Evolutionary conservation across 2,329 filamentous ascomycete genomes (phyloP), one percentile per base, ranked within the genome.

Genomic region (Aspergillus tanneri): DNA sequence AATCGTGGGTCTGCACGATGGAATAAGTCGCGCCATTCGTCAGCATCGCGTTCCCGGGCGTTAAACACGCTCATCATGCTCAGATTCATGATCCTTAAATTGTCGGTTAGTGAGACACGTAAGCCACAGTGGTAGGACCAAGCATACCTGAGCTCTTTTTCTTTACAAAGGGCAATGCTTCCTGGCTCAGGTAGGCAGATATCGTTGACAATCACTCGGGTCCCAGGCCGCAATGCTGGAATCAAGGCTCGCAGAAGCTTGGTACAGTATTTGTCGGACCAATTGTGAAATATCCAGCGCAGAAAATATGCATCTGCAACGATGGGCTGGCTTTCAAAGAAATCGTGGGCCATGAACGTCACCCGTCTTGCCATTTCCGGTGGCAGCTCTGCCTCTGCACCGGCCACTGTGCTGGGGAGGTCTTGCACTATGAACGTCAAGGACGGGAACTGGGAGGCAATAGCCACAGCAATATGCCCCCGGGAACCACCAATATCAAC

Each of bases 231-330:
- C 12, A 48, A 22, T 2, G 46, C 38, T 4, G 46, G 46, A 3
- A 24, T 14, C 18, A 48, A n/a, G 5, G 39, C 39, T 6, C n/a
- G 22, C 9, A 48, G 23, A 9, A 48, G 43, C 4, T 43, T 18
- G 16, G 18, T 22, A n/a, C 16, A 22, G 21, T 48, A 25, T 5
- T 42, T 30, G 22, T 43, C 46, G 9, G 46, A 35, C 46, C 46
- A 48, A 11, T 48, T 37, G n/a, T 48, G 46, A 4, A 48, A 28
- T n/a, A 48, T 32, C 7, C 21, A 43, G 2, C 46, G 46, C 2
- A 48, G 14, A 3, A 48, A 36, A n/a, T 48, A 48, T 2, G 19
- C 21, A 7, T 42, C 39, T 6, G 46, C 46, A 6, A 36, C 10
- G 10, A 34, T 22, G 1, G 27, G 10, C 32, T 48, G 46, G 4